Base-by-base conservation (phyloP, 306 rosid species). In the Cucumis hystrix region DNA sequence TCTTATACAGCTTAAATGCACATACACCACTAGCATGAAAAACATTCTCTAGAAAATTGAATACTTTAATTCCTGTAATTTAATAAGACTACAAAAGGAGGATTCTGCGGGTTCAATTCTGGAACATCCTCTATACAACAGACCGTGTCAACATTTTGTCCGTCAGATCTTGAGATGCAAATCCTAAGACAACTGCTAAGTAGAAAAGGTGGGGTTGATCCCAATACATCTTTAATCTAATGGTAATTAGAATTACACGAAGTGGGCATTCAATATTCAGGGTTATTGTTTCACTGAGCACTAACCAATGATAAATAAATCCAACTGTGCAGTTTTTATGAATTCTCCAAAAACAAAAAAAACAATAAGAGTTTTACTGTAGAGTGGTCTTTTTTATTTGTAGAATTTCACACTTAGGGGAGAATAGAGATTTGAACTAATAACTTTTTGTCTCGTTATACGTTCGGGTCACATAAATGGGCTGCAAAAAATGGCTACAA, bases 61-160 rank as follows among this genome's bases (percentile, higher is more conserved):
- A 25, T 52, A 16, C 14, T n/a, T 62, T 68, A 37, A 66, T 47
- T 18, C 68, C 58, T 60, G 56, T 83, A 76, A 65, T 80, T 77
- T 65, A 77, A 72, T 43, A 77, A 79, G 25, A 17, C 77, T 61
- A n/a, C 59, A 77, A 5, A 18, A 18, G 71, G 82, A 55, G 59
- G 79, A 81, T 84, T 71, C 79, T 78, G 79, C 86, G 84, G 86
- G 78, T 71, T 35, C 77, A 58, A 75, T 75, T 83, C 84, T 85
- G 67, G 83, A 75, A 82, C 80, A 78, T 84, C 77, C 59, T 16
- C 68, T 57, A 80, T 75, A 64, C 70, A 52, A 69, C 6, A 65
- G 70, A 82, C 80, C 82, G 87, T 85, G 91, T 84, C 90, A 75
- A 77, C 63, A 40, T 83, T 20, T 51, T 64, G 72, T 79, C 92